Base-by-base conservation (phyloP, 208 protist species). In the Leishmania arabica region DNA sequence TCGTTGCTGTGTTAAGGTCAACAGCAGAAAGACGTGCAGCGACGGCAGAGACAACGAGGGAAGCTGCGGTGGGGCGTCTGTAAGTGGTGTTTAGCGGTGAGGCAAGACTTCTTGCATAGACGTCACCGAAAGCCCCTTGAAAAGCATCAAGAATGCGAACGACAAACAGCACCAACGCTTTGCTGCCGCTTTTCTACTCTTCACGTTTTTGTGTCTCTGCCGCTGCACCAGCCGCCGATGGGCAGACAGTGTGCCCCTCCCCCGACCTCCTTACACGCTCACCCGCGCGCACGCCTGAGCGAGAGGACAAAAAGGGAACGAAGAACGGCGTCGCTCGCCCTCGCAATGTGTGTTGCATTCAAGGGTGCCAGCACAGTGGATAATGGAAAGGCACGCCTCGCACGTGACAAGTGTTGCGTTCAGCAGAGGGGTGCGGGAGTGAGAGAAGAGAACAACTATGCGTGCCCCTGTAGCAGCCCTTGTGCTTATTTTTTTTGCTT, bases 41-140 rank as follows among this genome's bases (percentile, higher is more conserved):
- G 45, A 65, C 34, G 34, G 40, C 72, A 68, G 75, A 74, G 64
- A 86, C 75, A 85, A 86, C 80, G 81, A 88, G 54, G 86, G 64
- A 68, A 76, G 47, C 15, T 54, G 60, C 75, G 56, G 37, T 54
- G 27, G 27, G 31, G 60, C 37, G 64, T 54, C 3, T 17, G 24
- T 68, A 51, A 74, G n/a, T n/a, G 7, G 24, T 80, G 34, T 15
- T 31, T 27, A 53, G 13, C 69, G 15, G 42, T 64, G 40, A 49
- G 19, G 27, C 17, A 37, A 73, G 66, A 51, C 2, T 53, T 73
- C 17, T 53, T 69, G 6, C 19, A 53, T 53, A n/a, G 40, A 53
- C n/a, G 27, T 11, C 69, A 53, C 45, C 45, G 21, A 53, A 53
- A 34, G 21, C 45, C 11, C 21, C 2, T 4, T 54, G 24, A 53